Percentiles rank a stretch among this genome's conserved stretches.
phyloP scores from a whole-genome alignment of 169 alveolate species.

The Eimeria acervulina region DNA sequence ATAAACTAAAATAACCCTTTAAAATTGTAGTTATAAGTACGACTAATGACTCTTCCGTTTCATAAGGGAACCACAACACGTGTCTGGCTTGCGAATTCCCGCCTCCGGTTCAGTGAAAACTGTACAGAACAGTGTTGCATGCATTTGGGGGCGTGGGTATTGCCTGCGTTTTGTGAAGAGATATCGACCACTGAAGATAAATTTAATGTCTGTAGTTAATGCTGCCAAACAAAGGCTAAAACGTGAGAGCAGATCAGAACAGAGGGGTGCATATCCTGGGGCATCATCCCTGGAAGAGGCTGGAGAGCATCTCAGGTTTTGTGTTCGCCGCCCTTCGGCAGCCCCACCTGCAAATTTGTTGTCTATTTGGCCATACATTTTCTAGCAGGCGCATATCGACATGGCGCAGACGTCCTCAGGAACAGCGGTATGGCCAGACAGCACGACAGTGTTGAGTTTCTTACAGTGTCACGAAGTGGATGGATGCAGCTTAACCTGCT shows the following conservation, averaged over 20 bases:
- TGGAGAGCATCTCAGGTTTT: slow-evolving; percentile 29
- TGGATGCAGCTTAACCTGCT: neutral
- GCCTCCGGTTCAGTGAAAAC: neutral
- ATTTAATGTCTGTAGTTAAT: neutral
- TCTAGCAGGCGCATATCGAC: neutral
- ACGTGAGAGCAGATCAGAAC: neutral
- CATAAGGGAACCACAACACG: neutral
- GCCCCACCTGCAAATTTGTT: neutral
- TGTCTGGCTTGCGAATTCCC: neutral
- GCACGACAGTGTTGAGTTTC: neutral
- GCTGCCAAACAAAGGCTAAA: neutral
- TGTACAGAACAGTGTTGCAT: neutral
- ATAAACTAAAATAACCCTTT: neutral
- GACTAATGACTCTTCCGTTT: neutral
- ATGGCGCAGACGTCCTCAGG: slow-evolving; percentile 47
- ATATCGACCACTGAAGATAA: too few species aligned
- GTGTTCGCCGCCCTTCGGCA: neutral
- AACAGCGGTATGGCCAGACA: neutral
- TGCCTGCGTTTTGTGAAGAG: neutral
- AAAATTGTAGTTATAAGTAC: neutral
- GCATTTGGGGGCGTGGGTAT: neutral
- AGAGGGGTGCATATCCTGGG: neutral
- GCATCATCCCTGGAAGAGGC: neutral
- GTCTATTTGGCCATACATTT: neutral
- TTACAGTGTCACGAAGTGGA: neutral